Evolutionary conservation across 768 basidiomycete genomes (phyloP).

Genomic region (Amanita thiersii): DNA sequence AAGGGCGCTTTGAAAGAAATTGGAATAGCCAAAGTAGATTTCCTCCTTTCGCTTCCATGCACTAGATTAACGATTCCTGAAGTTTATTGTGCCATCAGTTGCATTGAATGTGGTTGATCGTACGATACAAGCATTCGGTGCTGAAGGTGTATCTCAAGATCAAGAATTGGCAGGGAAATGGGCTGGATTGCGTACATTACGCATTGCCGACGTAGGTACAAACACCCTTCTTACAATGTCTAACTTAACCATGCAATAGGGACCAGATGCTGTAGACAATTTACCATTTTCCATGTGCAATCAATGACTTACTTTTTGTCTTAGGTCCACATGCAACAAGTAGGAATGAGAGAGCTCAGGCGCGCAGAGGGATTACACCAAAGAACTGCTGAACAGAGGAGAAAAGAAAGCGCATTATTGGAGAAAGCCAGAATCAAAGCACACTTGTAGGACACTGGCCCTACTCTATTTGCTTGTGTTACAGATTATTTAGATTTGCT

Average conservation of each 20-base stretch:
- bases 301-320: constrained; percentile 12
- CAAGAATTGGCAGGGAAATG: constrained; percentile 71
- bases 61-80: constrained; percentile 6
- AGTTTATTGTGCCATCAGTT: constrained; percentile 95
- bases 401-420: constrained; percentile 54
- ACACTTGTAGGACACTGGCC: constrained; percentile 45
- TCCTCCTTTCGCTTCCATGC: background rate
- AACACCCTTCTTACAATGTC: background rate
- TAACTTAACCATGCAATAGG: constrained; percentile 30
- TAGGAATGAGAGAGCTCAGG: constrained; percentile 83
- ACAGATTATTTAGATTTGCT: background rate
- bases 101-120: constrained; percentile 85
- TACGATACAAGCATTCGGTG: constrained; percentile 93
- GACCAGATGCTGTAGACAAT: constrained; percentile 64
- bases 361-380: constrained; percentile 56
- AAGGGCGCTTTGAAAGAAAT: constrained; percentile 98
- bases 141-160: constrained; percentile 94
- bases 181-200: constrained; percentile 78
- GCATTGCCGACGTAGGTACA: constrained; percentile 71
- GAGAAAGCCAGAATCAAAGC: constrained; percentile 54
- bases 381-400: constrained; percentile 44
- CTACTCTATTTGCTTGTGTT: background rate
- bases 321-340: constrained; percentile 91
- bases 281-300: background rate
- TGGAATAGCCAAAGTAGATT: constrained; percentile 84